phyloP scores from a whole-genome alignment of 2,329 filamentous ascomycete genomes.

The Lecanicillium sp. region DNA sequence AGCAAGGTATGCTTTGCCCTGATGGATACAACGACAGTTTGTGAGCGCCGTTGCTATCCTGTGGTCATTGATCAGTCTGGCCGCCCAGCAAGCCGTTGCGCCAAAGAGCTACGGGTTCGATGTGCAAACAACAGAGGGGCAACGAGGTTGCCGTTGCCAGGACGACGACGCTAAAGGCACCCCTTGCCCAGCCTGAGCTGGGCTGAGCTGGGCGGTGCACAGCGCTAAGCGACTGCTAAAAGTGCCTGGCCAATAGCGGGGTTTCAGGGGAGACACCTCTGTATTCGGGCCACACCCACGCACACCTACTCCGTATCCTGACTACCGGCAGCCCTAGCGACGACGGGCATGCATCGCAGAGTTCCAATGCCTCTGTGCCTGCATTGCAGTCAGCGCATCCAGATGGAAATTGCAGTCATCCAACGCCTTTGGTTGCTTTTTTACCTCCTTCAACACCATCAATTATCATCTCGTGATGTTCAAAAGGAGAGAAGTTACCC shows the following conservation, averaged over 20 bases:
- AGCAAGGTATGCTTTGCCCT: too few relatives aligned
- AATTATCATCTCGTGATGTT: conserved; percentile 14
- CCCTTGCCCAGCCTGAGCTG: not conserved
- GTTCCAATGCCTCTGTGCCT: not conserved
- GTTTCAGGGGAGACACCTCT: too few relatives aligned
- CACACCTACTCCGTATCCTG: conserved; percentile 5
- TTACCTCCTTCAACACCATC: conserved; percentile 11
- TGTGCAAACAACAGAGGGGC: conserved; percentile 14
- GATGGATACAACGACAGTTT: too few relatives aligned
- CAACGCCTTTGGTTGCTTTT: not conserved
- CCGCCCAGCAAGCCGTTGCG: too few relatives aligned
- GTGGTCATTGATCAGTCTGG: too few relatives aligned
- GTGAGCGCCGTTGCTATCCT: too few relatives aligned
- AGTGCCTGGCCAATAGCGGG: too few relatives aligned
- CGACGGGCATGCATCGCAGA: not conserved
- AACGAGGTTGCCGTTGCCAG: conserved; percentile 12
- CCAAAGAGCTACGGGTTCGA: too few relatives aligned
- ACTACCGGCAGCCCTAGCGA: conserved; percentile 9
- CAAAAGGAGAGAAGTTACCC: conserved; percentile 11
- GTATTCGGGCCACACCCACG: too few relatives aligned
- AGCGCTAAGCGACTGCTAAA: conserved; percentile 1
- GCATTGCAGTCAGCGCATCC: not conserved
- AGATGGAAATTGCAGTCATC: not conserved
- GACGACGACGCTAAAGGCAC: conserved; percentile 6
- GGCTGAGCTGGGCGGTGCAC: not conserved